Base-by-base conservation (phyloP, 306 rosid genomes). In the Glycine soja region DNA sequence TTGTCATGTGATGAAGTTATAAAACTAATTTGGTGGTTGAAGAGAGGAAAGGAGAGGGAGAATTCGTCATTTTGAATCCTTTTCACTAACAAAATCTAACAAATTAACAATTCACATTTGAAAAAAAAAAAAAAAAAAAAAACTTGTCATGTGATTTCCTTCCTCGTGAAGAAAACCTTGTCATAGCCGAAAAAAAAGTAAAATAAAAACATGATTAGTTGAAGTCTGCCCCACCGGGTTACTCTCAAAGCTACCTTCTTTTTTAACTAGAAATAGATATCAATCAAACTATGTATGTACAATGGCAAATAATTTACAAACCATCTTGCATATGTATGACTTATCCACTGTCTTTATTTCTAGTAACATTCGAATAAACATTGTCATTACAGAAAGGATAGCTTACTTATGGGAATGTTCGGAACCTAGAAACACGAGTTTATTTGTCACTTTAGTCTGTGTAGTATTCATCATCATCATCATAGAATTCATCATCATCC, bases 381-480 rank as follows among this genome's bases (percentile, higher is more conserved):
- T 24, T 24, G 30, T 24, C 30, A 12, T n/a, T 72, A 64, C 86
- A 72, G 76, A 80, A 53, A 76, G 57, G 36, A 64, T 36, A 70
- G 70, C 76, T 43, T 40, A 76, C 14, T 36, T 57, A 18, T 6
- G 30, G 50, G 47, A 67, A 64, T 58, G 74, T 72, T 67, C 24
- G 7, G 58, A 76, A 50, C 47, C 77, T 43, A 73, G 15, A 78
- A 68, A 78, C 34, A 78, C 79, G 67, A 45, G 65, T 74, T 69
- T 72, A 62, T 74, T 78, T 69, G 30, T 82, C 87, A 19, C 77
- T 86, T 50, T 68, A 90, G 7, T 89, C 89, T 11, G 77, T 72
- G 57, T 85, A 82, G 36, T 75, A 79, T 68, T 86, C 91, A 14
- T 86, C 88, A 36, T 36, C 88, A 36, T 36, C 40, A 13, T 82